Evolutionary conservation across 73 alveolate genomes (phyloP), one percentile per base, ranked within the genome.

Genomic region (Paramecium primaurelia): DNA sequence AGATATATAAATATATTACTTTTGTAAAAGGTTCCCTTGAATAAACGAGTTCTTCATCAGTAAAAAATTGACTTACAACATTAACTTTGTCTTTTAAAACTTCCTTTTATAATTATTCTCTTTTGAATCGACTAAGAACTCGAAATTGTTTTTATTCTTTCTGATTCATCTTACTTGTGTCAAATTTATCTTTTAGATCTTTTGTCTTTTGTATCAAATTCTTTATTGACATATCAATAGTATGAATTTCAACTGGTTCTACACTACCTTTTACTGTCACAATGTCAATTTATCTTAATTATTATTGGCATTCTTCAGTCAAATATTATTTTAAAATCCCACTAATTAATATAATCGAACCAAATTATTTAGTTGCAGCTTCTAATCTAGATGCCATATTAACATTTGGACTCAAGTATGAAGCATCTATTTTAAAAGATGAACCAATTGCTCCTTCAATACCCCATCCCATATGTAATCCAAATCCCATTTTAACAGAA

Each of bases 371-470:
- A 22, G 99, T 98, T n/a, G 98, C 98, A 28, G 97, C 99, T 86
- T 97, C 99, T 32, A 98, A 88, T 71, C 98, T 75, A 69, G 98
- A 95, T n/a, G 99, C 99, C 99, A 97, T 96, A 92, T 97, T 97
- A 37, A 95, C 99, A 91, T 97, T 97, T 26, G 99, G 99, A n/a
- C 98, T 93, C 69, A 97, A 93, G 88, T 97, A 97, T 36, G 99
- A 96, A 2, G 99, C 99, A 94, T 97, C 99, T 38, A 97, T 96
- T 93, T 97, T 97, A 83, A 95, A 97, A 58, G 88, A 88, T 12
- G 98, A 92, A 20, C 99, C 99, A 8, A 97, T 97, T 32, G 99
- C 99, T 7, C 99, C 99, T 49, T 97, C 99, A 22, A 97, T 97
- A 2, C 99, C 97, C 99, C 99, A 97, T 10, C 99, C 99, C 69